phyloP scores from a whole-genome alignment of 2,329 filamentous ascomycete species.

The Dothideomycetes sp. region DNA sequence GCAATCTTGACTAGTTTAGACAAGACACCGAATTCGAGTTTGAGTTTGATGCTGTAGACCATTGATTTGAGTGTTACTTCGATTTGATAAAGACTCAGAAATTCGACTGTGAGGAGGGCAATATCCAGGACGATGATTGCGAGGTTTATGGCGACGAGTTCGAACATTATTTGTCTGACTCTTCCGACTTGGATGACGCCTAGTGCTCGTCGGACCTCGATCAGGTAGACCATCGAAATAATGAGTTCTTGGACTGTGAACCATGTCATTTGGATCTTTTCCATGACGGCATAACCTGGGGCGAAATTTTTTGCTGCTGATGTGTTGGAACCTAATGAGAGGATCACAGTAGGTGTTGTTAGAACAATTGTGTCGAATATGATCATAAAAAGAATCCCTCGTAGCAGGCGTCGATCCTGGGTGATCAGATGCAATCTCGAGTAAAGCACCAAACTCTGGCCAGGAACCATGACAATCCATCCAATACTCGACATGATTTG shows the following conservation, averaged over 20 bases:
- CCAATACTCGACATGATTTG: slow-evolving; percentile 42
- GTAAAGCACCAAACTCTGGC: slow-evolving; percentile 53
- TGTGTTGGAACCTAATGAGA: slow-evolving; percentile 46
- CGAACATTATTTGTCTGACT: slow-evolving; percentile 26
- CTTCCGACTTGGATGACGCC: slow-evolving; percentile 11
- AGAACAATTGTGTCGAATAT: slow-evolving; percentile 44
- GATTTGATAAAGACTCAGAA: slow-evolving; percentile 24
- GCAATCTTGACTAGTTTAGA: slow-evolving; percentile 21
- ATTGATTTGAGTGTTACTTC: slow-evolving; percentile 31
- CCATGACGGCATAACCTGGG: slow-evolving; percentile 33
- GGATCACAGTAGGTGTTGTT: slow-evolving; percentile 45
- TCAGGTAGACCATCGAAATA: slow-evolving; percentile 25
- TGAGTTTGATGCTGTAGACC: slow-evolving; percentile 22
- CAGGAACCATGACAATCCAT: slow-evolving; percentile 51
- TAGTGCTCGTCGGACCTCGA: slow-evolving; percentile 16
- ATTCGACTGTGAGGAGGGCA: slow-evolving; percentile 27
- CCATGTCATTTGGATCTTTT: slow-evolving; percentile 36
- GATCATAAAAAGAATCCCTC: slow-evolving; percentile 48
- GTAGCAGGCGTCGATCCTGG: slow-evolving; percentile 40
- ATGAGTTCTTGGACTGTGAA: slow-evolving; percentile 34
- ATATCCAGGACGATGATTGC: slow-evolving; percentile 31
- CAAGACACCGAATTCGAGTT: slow-evolving; percentile 24
- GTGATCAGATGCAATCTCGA: slow-evolving; percentile 51
- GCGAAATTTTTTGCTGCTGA: slow-evolving; percentile 21
- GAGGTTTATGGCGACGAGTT: slow-evolving; percentile 30